Percentiles rank a stretch among this genome's conserved stretches.
phyloP scores from a whole-genome alignment of 306 rosid genomes.

The Cucumis sativus region DNA sequence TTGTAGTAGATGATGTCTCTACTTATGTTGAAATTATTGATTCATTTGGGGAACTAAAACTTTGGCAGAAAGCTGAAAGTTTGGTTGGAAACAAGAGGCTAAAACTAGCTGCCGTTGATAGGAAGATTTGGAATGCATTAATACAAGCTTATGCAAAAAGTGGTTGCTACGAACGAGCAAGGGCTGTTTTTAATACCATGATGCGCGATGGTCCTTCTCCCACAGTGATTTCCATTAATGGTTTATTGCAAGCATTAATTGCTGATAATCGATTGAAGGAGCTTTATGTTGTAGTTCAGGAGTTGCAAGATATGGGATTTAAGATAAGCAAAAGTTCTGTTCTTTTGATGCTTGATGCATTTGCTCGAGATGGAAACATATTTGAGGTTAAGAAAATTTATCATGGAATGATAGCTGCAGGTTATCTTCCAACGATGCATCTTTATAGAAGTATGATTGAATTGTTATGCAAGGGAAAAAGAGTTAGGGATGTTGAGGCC shows the following conservation, averaged over 20 bases:
- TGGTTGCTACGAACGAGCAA: slow-evolving; percentile 85
- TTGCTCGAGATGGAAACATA: slow-evolving; percentile 61
- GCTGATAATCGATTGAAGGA: slow-evolving; percentile 71
- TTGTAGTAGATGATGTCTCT: slow-evolving; percentile 22
- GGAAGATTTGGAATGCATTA: slow-evolving; percentile 89
- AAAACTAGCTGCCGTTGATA: slow-evolving; percentile 38
- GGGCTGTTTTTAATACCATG: slow-evolving; percentile 89
- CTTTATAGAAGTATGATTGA: slow-evolving; percentile 67
- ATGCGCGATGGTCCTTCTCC: slow-evolving; percentile 92
- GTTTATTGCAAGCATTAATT: slow-evolving; percentile 69
- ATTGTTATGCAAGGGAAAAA: slow-evolving; percentile 56
- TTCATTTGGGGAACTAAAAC: slow-evolving; percentile 64
- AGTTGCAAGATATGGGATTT: slow-evolving; percentile 89
- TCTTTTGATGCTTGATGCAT: slow-evolving; percentile 83
- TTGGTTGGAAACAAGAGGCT: slow-evolving; percentile 65
- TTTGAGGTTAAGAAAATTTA: slow-evolving; percentile 89
- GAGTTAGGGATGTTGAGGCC: slow-evolving; percentile 62
- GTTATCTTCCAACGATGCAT: slow-evolving; percentile 83
- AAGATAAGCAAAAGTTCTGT: slow-evolving; percentile 82
- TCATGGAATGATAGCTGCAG: slow-evolving; percentile 92
- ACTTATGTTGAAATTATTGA: slow-evolving; percentile 46
- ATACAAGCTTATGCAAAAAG: slow-evolving; percentile 72
- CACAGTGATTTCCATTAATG: slow-evolving; percentile 65
- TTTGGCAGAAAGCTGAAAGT: slow-evolving; percentile 89
- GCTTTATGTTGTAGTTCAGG: slow-evolving; percentile 73